A percentile compares a stretch with the other conserved stretches of the same genome.
phyloP scores from a whole-genome alignment of 495 filamentous ascomycete genomes.

The Margaritispora aquatica region DNA sequence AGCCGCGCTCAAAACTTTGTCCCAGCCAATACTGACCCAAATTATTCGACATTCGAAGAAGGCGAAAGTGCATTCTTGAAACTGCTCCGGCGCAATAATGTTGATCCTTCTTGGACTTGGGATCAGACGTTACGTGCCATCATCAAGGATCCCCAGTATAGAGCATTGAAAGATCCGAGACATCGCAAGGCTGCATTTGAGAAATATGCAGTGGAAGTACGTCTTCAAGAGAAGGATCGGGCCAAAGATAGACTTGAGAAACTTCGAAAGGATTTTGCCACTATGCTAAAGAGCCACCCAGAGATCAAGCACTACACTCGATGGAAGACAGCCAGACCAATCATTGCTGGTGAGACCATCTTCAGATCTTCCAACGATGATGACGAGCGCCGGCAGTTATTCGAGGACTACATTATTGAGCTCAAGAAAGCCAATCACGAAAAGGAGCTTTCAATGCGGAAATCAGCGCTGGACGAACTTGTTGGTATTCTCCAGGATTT shows the following conservation, averaged over 20 bases:
- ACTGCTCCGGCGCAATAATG: constrained; percentile 74
- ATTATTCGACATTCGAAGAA: constrained; percentile 81
- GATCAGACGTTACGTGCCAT: constrained; percentile 80
- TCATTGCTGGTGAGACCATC: constrained; percentile 91
- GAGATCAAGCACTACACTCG: constrained; percentile 97
- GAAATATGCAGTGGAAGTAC: constrained; percentile 88
- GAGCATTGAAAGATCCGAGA: constrained; percentile 87
- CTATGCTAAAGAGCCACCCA: constrained; percentile 92
- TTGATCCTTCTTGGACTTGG: constrained; percentile 90
- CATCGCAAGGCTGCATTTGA: constrained; percentile 90
- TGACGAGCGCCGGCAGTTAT: constrained; percentile 81
- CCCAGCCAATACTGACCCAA: constrained; percentile 64
- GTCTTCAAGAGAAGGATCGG: constrained; percentile 88
- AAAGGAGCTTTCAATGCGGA: constrained; percentile 61
- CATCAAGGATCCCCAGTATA: constrained; percentile 92
- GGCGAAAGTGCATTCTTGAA: constrained; percentile 93
- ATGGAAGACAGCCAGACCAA: constrained; percentile 93
- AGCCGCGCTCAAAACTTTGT: constrained; percentile 55
- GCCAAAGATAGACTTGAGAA: constrained; percentile 93
- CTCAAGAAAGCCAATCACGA: constrained; percentile 74
- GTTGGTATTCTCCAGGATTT: constrained; percentile 75
- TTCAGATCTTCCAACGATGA: constrained; percentile 89
- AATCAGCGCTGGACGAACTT: constrained; percentile 82
- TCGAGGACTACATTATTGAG: constrained; percentile 87
- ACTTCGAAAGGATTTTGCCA: constrained; percentile 87